Evolutionary conservation across 331 rosid species (phyloP).

Genomic region (Pyrus hybrid): DNA sequence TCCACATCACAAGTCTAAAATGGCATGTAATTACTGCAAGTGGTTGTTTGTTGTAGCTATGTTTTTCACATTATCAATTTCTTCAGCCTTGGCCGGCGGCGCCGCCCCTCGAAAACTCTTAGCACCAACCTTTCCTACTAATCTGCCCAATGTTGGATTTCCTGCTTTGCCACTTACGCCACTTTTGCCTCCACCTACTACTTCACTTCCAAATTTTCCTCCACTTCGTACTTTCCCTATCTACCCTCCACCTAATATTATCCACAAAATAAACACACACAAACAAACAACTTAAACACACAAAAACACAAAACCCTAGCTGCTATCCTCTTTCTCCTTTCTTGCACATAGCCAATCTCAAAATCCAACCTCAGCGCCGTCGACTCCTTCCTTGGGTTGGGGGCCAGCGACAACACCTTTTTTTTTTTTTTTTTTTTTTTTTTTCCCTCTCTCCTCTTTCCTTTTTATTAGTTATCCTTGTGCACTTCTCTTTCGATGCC

Average conservation of each 20-base stretch:
- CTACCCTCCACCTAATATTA: neutral
- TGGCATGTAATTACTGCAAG: neutral
- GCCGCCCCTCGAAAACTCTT: neutral
- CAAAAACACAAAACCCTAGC: too few relatives aligned
- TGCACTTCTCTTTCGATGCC: too few relatives aligned
- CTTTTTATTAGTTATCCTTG: too few relatives aligned
- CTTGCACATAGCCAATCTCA: too few relatives aligned
- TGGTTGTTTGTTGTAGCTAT: neutral
- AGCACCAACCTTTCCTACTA: neutral
- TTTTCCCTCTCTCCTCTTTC: too few relatives aligned
- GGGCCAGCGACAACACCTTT: too few relatives aligned
- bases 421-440: too few relatives aligned
- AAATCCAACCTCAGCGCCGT: too few relatives aligned
- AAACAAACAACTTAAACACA: too few relatives aligned
- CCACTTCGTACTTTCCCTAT: neutral
- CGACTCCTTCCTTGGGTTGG: too few relatives aligned
- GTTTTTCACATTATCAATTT: neutral
- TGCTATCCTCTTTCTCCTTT: too few relatives aligned
- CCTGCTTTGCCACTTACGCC: neutral
- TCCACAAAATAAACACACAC: too few relatives aligned
- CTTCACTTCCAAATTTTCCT: neutral
- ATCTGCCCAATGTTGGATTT: neutral
- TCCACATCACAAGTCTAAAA: neutral
- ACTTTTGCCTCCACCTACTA: neutral
- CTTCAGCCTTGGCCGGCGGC: neutral